phyloP scores from a whole-genome alignment of 1,284 basidiomycete species.

The Microbotryomycetes sp. region DNA sequence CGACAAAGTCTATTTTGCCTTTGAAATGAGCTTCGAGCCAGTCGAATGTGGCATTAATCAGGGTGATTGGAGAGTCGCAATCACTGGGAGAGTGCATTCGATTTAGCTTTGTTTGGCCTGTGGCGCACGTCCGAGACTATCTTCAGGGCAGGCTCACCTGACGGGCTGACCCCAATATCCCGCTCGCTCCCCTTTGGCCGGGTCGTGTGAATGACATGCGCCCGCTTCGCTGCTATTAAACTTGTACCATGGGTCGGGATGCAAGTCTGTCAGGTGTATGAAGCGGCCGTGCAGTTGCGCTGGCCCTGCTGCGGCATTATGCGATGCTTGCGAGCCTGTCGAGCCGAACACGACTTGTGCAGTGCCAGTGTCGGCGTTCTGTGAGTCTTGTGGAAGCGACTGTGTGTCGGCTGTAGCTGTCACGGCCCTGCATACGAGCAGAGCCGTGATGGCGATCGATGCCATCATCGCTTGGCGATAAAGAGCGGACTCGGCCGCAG shows the following conservation, averaged over 20 bases:
- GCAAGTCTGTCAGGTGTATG: conserved; percentile 70
- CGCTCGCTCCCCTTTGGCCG: conserved; percentile 32
- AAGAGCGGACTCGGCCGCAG: too few relatives aligned
- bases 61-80: conserved; percentile 72
- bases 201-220: conserved; percentile 53
- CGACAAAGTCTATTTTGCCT: conserved; percentile 78
- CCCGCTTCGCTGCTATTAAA: conserved; percentile 46
- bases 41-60: conserved; percentile 74
- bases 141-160: conserved; percentile 17
- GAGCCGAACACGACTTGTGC: too few relatives aligned
- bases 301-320: not conserved
- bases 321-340: too few relatives aligned
- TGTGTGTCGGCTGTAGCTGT: too few relatives aligned
- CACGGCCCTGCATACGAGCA: too few relatives aligned
- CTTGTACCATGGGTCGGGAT: conserved; percentile 62
- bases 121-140: not conserved
- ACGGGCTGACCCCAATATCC: conserved; percentile 40
- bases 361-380: too few relatives aligned
- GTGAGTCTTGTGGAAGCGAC: too few relatives aligned
- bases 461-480: too few relatives aligned
- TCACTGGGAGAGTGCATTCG: conserved; percentile 51
- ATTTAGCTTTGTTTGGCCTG: not conserved
- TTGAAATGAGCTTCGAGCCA: conserved; percentile 74
- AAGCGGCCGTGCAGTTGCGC: conserved; percentile 63
- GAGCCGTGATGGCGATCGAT: too few relatives aligned